phyloP scores from a whole-genome alignment of 2,329 filamentous ascomycete genomes.

The Calonectria montana region DNA sequence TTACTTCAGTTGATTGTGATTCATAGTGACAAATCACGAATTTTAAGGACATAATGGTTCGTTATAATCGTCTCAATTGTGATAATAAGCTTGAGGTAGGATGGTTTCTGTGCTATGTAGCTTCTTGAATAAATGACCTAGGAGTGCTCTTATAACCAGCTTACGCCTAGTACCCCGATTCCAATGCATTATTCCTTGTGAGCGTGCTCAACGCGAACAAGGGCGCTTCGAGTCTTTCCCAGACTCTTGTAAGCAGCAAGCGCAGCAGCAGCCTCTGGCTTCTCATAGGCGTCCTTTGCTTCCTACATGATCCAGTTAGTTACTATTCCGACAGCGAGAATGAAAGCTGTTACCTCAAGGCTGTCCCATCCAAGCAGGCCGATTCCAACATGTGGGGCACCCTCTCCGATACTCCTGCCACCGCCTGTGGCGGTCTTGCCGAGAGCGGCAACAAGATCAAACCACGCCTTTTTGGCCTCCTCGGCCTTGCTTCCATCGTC shows the following conservation, averaged over 20 bases:
- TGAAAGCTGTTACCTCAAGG: conserved; percentile 4
- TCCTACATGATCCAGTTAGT: conserved; percentile 9
- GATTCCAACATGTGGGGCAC: neutral
- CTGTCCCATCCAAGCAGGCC: conserved; percentile 20
- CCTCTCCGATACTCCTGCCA: conserved; percentile 3
- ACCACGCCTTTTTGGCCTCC: conserved; percentile 8
- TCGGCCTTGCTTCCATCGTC: neutral
- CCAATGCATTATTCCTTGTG: too few species aligned
- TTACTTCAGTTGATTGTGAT: too few species aligned
- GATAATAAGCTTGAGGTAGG: too few species aligned
- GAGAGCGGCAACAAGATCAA: neutral
- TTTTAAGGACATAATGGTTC: too few species aligned
- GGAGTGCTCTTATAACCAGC: too few species aligned
- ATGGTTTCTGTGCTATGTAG: too few species aligned
- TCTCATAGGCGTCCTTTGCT: conserved; percentile 8
- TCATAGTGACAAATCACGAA: too few species aligned
- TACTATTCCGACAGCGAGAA: neutral
- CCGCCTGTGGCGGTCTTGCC: conserved; percentile 17
- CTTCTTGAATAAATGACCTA: too few species aligned
- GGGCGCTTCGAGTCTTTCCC: conserved; percentile 7
- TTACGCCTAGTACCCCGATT: too few species aligned
- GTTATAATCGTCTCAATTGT: too few species aligned
- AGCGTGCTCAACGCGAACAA: conserved; percentile 1
- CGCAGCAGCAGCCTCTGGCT: conserved; percentile 14
- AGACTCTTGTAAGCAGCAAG: conserved; percentile 8